phyloP scores from a whole-genome alignment of 2,329 filamentous ascomycete genomes.

The Penicillium sp. region DNA sequence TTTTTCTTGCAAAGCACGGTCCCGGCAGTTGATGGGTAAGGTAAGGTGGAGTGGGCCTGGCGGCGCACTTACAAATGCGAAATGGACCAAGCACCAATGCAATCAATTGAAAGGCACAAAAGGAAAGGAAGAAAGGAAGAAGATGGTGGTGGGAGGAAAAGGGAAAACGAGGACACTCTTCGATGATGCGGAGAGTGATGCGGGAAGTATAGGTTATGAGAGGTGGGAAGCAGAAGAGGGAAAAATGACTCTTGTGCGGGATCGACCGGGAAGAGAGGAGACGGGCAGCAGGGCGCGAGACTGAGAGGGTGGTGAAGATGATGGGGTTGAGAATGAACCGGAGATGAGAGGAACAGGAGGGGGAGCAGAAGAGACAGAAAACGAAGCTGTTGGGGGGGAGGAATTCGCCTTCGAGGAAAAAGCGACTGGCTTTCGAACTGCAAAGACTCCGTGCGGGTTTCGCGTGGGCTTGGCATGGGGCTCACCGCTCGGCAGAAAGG shows the following conservation, averaged over 20 bases:
- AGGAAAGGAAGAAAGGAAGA: slow-evolving; percentile 24
- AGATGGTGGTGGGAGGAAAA: background rate
- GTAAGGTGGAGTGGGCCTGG: background rate
- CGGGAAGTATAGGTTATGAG: slow-evolving; percentile 28
- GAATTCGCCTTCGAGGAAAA: slow-evolving; percentile 38
- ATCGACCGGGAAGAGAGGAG: slow-evolving; percentile 28
- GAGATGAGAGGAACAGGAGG: slow-evolving; percentile 21
- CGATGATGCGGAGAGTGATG: slow-evolving; percentile 25
- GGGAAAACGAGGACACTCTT: slow-evolving; percentile 21
- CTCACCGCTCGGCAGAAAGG: slow-evolving; percentile 35
- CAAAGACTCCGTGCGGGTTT: slow-evolving; percentile 35
- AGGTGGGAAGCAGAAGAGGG: slow-evolving; percentile 24
- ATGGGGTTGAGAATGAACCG: slow-evolving; percentile 22
- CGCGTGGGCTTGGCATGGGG: slow-evolving; percentile 30
- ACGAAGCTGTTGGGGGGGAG: slow-evolving; percentile 28
- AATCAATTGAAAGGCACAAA: slow-evolving; percentile 29
- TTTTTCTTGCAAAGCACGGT: background rate
- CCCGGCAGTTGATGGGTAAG: slow-evolving; percentile 12
- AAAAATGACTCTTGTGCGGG: slow-evolving; percentile 40
- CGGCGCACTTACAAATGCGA: slow-evolving; percentile 41
- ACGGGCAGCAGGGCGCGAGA: slow-evolving; percentile 22
- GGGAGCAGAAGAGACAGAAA: slow-evolving; percentile 27
- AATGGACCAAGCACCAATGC: slow-evolving; percentile 32
- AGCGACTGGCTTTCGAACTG: slow-evolving; percentile 32
- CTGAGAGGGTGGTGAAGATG: slow-evolving; percentile 22